Percentiles rank a stretch among this genome's conserved stretches.
Evolutionary conservation across 768 basidiomycete genomes (phyloP).

Genomic region (Auriscalpium orientale): DNA sequence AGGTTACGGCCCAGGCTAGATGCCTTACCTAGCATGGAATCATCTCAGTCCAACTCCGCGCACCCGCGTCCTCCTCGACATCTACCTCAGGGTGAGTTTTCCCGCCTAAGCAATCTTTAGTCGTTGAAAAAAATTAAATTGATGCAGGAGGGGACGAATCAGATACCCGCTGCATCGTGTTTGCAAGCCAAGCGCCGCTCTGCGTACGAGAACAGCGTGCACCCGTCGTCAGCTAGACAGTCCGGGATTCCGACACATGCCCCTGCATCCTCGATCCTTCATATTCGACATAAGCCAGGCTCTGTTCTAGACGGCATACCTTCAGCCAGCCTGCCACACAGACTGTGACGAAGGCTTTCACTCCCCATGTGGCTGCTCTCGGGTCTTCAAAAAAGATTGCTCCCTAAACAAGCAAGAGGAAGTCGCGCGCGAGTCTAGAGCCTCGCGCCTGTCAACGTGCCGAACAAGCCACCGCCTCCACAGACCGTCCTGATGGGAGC

Average conservation of each 20-base stretch:
- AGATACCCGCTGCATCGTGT: slow-evolving; percentile 24
- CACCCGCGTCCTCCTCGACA: slow-evolving; percentile 15
- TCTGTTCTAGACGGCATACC: slow-evolving; percentile 33
- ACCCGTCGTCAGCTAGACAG: neutral
- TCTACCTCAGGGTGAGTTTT: slow-evolving; percentile 12
- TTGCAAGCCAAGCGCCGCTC: slow-evolving; percentile 33
- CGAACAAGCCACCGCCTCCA: slow-evolving; percentile 88
- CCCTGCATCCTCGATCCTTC: slow-evolving; percentile 53
- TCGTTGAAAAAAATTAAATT: slow-evolving; percentile 25
- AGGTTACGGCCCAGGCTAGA: slow-evolving; percentile 6
- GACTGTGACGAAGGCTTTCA: slow-evolving; percentile 87
- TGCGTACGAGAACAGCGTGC: slow-evolving; percentile 42
- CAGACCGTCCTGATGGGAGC: slow-evolving; percentile 94
- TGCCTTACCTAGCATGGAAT: slow-evolving; percentile 7
- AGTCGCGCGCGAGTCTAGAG: slow-evolving; percentile 84
- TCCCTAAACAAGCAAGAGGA: slow-evolving; percentile 96
- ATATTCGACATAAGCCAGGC: slow-evolving; percentile 49
- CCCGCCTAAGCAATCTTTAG: neutral
- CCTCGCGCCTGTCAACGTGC: slow-evolving; percentile 93
- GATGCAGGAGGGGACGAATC: slow-evolving; percentile 21
- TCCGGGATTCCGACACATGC: slow-evolving; percentile 11
- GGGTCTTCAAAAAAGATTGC: slow-evolving; percentile 91
- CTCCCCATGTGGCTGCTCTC: slow-evolving; percentile 91
- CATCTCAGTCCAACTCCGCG: neutral
- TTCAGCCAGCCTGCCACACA: slow-evolving; percentile 66